Conservation (phyloP, 2,329 filamentous ascomycete genomes). For the Paraphaeosphaeria sporulosa region DNA sequence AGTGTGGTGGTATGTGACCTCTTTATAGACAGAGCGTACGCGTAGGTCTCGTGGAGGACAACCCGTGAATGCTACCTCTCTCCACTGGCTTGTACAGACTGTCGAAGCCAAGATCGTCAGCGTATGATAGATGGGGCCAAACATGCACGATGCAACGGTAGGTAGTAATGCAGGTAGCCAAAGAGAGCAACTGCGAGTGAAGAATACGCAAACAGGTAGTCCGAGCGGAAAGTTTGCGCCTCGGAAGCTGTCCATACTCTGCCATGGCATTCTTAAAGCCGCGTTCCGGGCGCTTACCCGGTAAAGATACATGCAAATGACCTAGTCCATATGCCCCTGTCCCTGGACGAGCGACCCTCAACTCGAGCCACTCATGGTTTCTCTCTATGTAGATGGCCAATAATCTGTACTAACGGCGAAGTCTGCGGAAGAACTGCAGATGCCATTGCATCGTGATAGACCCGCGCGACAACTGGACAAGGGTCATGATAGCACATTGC, state of each 20-base stretch:
- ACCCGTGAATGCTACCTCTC: constrained; percentile 14
- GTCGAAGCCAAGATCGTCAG: constrained; percentile 11
- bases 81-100: background rate
- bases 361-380: constrained; percentile 14
- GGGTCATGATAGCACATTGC: constrained; percentile 18
- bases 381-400: constrained; percentile 15
- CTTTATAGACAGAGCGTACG: constrained; percentile 26
- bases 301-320: constrained; percentile 22
- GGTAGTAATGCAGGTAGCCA: constrained; percentile 28
- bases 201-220: constrained; percentile 10
- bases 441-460: constrained; percentile 23
- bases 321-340: constrained; percentile 20
- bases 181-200: constrained; percentile 17
- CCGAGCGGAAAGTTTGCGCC: constrained; percentile 21
- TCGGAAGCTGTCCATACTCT: constrained; percentile 17
- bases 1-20: constrained; percentile 18
- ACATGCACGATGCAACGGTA: constrained; percentile 35
- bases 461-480: constrained; percentile 18
- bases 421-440: constrained; percentile 10
- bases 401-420: background rate
- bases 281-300: constrained; percentile 18
- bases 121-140: constrained; percentile 15
- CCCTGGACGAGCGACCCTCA: constrained; percentile 15
- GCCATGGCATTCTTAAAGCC: constrained; percentile 15
- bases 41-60: constrained; percentile 9